phyloP scores from a whole-genome alignment of 2,329 filamentous ascomycete species.

The Calonectria naviculata region DNA sequence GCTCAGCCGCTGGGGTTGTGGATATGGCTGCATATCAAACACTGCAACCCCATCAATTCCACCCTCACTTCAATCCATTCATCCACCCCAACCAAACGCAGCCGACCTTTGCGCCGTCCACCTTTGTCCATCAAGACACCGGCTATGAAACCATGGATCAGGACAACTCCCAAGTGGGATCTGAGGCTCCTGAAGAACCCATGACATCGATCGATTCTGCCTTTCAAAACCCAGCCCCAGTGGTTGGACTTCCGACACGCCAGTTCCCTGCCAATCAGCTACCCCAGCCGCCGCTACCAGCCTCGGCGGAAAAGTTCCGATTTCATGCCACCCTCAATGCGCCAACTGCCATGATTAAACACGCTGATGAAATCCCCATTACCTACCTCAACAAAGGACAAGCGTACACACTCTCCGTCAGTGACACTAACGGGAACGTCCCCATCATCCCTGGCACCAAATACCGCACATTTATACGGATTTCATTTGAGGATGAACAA shows the following conservation, averaged over 20 bases:
- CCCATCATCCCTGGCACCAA: conserved; percentile 70
- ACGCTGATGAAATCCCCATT: conserved; percentile 91
- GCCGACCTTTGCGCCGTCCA: conserved; percentile 77
- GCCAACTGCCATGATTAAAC: conserved; percentile 95
- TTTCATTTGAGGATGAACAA: conserved; percentile 97
- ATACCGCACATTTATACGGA: conserved; percentile 92
- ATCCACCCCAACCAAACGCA: conserved; percentile 68
- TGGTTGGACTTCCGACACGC: conserved; percentile 67
- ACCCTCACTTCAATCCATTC: conserved; percentile 80
- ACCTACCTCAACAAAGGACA: conserved; percentile 99
- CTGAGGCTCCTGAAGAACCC: conserved; percentile 61
- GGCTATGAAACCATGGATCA: conserved; percentile 84
- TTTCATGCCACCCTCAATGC: conserved; percentile 92
- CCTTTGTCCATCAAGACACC: conserved; percentile 84
- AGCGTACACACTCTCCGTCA: conserved; percentile 86
- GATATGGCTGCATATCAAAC: conserved; percentile 77
- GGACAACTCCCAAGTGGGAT: conserved; percentile 75
- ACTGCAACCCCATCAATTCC: conserved; percentile 69
- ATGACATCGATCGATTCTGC: conserved; percentile 69
- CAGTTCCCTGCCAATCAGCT: conserved; percentile 59
- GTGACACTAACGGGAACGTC: conserved; percentile 77
- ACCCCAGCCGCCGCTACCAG: conserved; percentile 57
- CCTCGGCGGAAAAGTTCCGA: conserved; percentile 79
- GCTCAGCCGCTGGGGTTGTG: conserved; percentile 60
- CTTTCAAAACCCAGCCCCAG: conserved; percentile 70